Conservation (phyloP, 805 yeast genomes). For the fission yeast (Schizosaccharomyces pombe) region DNA sequence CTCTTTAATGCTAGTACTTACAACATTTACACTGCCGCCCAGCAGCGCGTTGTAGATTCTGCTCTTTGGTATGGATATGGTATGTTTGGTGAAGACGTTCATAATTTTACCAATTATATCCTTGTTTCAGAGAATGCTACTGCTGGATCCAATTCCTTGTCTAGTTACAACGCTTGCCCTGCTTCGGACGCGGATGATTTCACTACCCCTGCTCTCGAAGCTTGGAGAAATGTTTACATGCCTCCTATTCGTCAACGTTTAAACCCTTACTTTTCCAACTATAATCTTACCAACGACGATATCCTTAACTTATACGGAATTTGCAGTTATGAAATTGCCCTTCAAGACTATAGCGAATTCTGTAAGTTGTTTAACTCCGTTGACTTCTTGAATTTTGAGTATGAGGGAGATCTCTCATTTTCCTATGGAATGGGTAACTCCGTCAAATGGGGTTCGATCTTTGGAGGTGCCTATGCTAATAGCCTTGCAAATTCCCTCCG, state of each 20-base stretch:
- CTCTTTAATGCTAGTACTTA: not conserved
- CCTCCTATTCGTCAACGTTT: not conserved
- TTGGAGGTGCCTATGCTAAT: not conserved
- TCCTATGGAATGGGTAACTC: not conserved
- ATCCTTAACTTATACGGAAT: not conserved
- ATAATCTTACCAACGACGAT: not conserved
- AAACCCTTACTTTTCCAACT: not conserved
- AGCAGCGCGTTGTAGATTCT: not conserved
- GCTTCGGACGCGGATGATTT: not conserved
- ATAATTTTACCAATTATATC: not conserved
- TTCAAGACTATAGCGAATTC: not conserved
- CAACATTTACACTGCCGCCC: not conserved
- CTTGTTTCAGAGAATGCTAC: not conserved
- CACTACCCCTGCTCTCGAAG: not conserved
- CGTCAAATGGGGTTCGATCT: not conserved
- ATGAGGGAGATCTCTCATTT: not conserved
- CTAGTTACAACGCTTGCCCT: not conserved
- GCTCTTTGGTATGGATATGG: not conserved
- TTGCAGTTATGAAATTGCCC: not conserved
- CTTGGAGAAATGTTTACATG: not conserved
- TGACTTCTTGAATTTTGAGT: not conserved
- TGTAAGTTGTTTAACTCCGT: not conserved
- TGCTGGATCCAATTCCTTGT: not conserved
- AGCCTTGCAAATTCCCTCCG: not conserved
- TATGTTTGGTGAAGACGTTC: not conserved